Percentiles rank a stretch among this genome's conserved stretches.
These are phyloP conservation scores for Pogostemon cablin DNA, from an alignment of 257 asterid genomes.

Conservation along the genomic window DNA sequence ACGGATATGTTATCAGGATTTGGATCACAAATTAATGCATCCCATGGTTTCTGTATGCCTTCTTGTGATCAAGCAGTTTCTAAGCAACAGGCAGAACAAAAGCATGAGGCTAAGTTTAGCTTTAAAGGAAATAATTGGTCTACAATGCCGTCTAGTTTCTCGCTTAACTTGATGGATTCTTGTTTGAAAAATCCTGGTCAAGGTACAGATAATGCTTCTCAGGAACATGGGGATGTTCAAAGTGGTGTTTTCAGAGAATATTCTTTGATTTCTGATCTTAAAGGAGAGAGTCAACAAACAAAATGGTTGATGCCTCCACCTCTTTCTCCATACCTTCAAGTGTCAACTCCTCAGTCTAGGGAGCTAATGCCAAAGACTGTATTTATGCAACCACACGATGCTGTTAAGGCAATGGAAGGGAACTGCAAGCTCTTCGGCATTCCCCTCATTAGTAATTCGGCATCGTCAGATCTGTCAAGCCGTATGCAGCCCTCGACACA, in stretches of 20 bases:
- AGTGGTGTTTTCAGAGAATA: slow-evolving; percentile 53
- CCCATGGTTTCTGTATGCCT: slow-evolving; percentile 51
- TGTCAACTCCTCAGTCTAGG: slow-evolving; percentile 54
- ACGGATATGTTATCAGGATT: slow-evolving; percentile 81
- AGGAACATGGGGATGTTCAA: slow-evolving; percentile 53
- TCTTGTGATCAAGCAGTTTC: slow-evolving; percentile 49
- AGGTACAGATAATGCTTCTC: slow-evolving; percentile 47
- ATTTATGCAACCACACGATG: slow-evolving; percentile 46
- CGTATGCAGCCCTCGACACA: slow-evolving; percentile 39
- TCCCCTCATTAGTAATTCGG: slow-evolving; percentile 56
- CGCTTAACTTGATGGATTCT: slow-evolving; percentile 75
- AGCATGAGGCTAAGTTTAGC: slow-evolving; percentile 58
- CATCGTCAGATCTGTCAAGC: slow-evolving; percentile 41
- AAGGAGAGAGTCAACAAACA: slow-evolving; percentile 56
- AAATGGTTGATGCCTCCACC: slow-evolving; percentile 87
- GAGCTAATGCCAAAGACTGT: slow-evolving; percentile 52
- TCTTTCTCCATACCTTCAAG: slow-evolving; percentile 57
- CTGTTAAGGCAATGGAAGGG: slow-evolving; percentile 60
- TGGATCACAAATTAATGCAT: slow-evolving; percentile 55
- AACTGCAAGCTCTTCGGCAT: slow-evolving; percentile 86
- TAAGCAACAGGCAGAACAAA: slow-evolving; percentile 55
- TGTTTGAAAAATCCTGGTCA: slow-evolving; percentile 47
- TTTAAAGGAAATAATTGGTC: slow-evolving; percentile 62
- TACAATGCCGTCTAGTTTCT: slow-evolving; percentile 54
- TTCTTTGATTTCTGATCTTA: slow-evolving; percentile 51